Percentiles rank a stretch among this genome's conserved stretches.
Evolutionary conservation across 192 early-diverging fungal genomes (phyloP).

Genomic region (Gamsiella multidivaricata): DNA sequence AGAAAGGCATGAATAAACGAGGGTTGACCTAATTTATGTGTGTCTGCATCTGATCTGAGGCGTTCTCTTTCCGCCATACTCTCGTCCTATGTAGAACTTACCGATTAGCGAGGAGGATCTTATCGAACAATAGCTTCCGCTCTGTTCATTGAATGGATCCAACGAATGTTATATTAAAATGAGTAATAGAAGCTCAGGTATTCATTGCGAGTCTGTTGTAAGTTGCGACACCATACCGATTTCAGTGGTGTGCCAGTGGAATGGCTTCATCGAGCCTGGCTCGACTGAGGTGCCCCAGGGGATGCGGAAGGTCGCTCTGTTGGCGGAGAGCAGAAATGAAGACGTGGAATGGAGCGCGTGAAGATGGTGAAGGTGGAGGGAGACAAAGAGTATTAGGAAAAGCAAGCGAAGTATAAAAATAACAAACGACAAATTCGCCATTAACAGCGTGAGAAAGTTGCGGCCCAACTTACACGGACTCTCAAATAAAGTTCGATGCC

Average conservation of each 20-base stretch:
- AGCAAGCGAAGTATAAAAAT: conserved; percentile 1
- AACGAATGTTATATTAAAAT: neutral
- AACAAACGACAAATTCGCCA: too few species aligned
- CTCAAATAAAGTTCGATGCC: too few species aligned
- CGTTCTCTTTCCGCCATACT: too few species aligned
- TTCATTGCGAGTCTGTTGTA: neutral
- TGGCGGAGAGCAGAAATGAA: conserved; percentile 50
- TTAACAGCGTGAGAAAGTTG: too few species aligned
- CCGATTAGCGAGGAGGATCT: conserved; percentile 96
- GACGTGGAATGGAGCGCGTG: conserved; percentile 30
- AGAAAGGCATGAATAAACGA: neutral
- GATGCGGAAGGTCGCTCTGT: conserved; percentile 50
- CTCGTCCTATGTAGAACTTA: conserved; percentile 50
- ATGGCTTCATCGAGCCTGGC: conserved; percentile 46
- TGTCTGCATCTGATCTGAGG: too few species aligned
- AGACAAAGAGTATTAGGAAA: conserved; percentile 3
- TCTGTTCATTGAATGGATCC: conserved; percentile 31
- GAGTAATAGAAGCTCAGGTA: too few species aligned
- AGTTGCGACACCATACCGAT: conserved; percentile 38
- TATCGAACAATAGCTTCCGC: conserved; percentile 88
- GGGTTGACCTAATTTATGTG: too few species aligned
- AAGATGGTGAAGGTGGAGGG: neutral
- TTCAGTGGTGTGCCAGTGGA: conserved; percentile 59
- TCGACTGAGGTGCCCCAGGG: conserved; percentile 54
- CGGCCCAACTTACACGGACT: too few species aligned